These are phyloP conservation scores for Schizochytrium sp. DNA, from an alignment of 108 stramenopile species.

Conservation along the genomic window DNA sequence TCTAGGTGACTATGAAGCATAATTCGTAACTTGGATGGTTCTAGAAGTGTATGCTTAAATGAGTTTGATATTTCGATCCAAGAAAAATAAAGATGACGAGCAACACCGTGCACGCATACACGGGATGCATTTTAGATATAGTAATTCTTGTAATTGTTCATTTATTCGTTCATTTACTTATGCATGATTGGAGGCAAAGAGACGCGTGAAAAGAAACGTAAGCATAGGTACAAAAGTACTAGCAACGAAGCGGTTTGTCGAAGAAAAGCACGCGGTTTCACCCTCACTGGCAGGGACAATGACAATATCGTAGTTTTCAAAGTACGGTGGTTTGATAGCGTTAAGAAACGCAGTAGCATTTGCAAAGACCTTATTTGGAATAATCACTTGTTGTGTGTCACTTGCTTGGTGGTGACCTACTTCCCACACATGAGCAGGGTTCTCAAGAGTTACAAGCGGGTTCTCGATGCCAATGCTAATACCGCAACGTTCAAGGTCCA, in stretches of 20 bases:
- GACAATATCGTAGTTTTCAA: slow-evolving; percentile 37
- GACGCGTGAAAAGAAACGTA: not conserved
- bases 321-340: slow-evolving; percentile 17
- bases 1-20: too few relatives aligned
- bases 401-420: not conserved
- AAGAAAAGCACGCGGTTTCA: slow-evolving; percentile 5
- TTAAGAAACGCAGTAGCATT: not conserved
- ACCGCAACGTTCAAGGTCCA: slow-evolving; percentile 23
- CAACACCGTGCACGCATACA: too few relatives aligned
- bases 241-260: not conserved
- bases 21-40: too few relatives aligned
- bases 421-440: not conserved
- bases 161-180: too few relatives aligned
- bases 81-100: too few relatives aligned
- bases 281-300: slow-evolving; percentile 29
- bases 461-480: not conserved
- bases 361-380: not conserved
- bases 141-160: too few relatives aligned
- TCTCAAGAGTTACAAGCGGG: not conserved
- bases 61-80: too few relatives aligned
- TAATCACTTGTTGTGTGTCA: not conserved
- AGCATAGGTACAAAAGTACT: not conserved
- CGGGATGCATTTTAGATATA: too few relatives aligned
- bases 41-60: too few relatives aligned
- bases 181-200: too few relatives aligned